phyloP scores from a whole-genome alignment of 352 stramenopile species.

The Phytophthora boehmeriae region DNA sequence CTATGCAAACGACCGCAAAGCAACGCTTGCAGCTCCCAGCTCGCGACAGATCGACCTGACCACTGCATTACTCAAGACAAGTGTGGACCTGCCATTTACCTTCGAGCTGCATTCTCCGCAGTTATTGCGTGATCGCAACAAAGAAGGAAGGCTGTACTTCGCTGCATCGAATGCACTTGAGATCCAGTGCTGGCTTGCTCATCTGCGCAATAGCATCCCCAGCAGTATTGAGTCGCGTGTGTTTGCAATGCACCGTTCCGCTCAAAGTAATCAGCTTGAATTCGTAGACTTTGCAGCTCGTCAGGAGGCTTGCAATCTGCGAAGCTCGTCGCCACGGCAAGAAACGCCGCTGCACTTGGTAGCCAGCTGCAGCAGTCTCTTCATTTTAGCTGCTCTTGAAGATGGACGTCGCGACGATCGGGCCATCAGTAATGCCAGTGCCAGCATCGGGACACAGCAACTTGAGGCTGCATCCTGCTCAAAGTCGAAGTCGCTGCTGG shows the following conservation, averaged over 20 bases:
- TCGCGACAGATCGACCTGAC: conserved; percentile 67
- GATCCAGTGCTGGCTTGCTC: conserved; percentile 89
- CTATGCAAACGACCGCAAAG: conserved; percentile 62
- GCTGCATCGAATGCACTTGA: conserved; percentile 84
- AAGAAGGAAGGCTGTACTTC: conserved; percentile 90
- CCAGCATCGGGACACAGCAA: conserved; percentile 18
- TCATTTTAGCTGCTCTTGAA: conserved; percentile 28
- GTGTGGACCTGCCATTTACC: conserved; percentile 71
- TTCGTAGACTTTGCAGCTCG: conserved; percentile 68
- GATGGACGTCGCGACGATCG: conserved; percentile 21
- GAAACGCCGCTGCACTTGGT: conserved; percentile 80
- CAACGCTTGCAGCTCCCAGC: conserved; percentile 41
- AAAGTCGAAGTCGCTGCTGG: conserved; percentile 43
- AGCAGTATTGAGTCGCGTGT: conserved; percentile 76
- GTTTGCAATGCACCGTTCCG: conserved; percentile 79
- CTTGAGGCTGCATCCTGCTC: conserved; percentile 21
- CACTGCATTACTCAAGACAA: conserved; percentile 80
- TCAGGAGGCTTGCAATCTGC: conserved; percentile 51
- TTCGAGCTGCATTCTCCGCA: conserved; percentile 93
- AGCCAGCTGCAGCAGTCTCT: conserved; percentile 40
- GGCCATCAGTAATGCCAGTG: conserved; percentile 28
- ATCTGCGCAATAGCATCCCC: conserved; percentile 77
- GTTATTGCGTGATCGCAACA: conserved; percentile 81
- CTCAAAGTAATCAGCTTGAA: conserved; percentile 58
- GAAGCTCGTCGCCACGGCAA: conserved; percentile 20